Evolutionary conservation across 2,329 filamentous ascomycete species (phyloP).

Genomic region (Thermothelomyces thermophilus): DNA sequence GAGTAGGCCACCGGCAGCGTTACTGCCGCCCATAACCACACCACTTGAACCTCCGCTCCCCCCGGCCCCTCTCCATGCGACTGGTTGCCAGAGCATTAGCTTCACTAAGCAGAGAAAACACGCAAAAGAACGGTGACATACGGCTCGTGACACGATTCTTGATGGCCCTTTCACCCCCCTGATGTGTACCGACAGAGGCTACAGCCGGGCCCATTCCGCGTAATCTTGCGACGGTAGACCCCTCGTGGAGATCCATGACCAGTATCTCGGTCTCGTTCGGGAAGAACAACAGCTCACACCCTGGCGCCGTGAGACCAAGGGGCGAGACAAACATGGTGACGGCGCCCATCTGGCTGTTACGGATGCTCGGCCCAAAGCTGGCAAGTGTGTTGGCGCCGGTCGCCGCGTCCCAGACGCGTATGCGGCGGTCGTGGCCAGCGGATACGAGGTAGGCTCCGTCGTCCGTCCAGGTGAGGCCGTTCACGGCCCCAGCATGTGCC

Average conservation of each 20-base stretch:
- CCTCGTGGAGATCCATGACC: slow-evolving; percentile 72
- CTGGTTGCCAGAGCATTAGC: slow-evolving; percentile 20
- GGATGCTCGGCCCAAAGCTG: slow-evolving; percentile 76
- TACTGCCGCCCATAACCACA: slow-evolving; percentile 53
- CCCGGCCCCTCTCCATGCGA: slow-evolving; percentile 63
- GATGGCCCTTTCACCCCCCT: slow-evolving; percentile 50
- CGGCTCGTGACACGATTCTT: slow-evolving; percentile 61
- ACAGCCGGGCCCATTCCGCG: slow-evolving; percentile 54
- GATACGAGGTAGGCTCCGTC: slow-evolving; percentile 71
- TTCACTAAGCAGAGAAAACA: neutral
- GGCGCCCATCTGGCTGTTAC: slow-evolving; percentile 61
- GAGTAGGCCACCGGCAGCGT: slow-evolving; percentile 55
- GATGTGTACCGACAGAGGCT: slow-evolving; percentile 37
- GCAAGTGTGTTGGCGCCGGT: slow-evolving; percentile 81
- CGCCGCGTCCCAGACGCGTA: slow-evolving; percentile 79
- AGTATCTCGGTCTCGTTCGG: slow-evolving; percentile 77
- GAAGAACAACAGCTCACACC: slow-evolving; percentile 67
- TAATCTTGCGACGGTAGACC: slow-evolving; percentile 63
- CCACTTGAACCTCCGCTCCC: slow-evolving; percentile 54
- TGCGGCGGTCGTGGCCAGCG: slow-evolving; percentile 73
- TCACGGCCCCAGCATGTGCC: slow-evolving; percentile 77
- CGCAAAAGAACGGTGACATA: slow-evolving; percentile 1
- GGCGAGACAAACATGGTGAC: slow-evolving; percentile 60
- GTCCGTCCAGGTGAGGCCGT: slow-evolving; percentile 78
- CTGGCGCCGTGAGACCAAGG: slow-evolving; percentile 45